Evolutionary conservation across 106 monocot species (phyloP).

Genomic region (Dioscorea dumetorum): DNA sequence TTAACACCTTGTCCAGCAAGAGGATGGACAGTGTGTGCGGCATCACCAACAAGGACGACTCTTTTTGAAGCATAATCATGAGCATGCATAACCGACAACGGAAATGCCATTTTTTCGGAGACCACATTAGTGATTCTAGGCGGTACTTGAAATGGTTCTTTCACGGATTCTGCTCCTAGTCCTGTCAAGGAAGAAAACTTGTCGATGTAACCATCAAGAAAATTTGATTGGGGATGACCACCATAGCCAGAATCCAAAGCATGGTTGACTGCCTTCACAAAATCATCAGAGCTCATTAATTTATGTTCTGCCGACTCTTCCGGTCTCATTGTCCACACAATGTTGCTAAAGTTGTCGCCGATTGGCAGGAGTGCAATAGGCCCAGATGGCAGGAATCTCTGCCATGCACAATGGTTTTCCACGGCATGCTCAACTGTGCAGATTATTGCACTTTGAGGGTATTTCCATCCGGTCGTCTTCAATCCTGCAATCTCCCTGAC

Average conservation of each 20-base stretch:
- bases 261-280: constrained; percentile 70
- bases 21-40: constrained; percentile 94
- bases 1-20: constrained; percentile 99
- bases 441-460: constrained; percentile 83
- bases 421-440: constrained; percentile 81
- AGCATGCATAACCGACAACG: constrained; percentile 74
- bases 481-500: constrained; percentile 77
- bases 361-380: constrained; percentile 95
- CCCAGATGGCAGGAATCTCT: constrained; percentile 92
- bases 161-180: constrained; percentile 25
- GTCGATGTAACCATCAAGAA: constrained; percentile 39
- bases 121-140: constrained; percentile 60
- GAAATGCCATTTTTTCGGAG: constrained; percentile 87
- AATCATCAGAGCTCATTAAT: constrained; percentile 54
- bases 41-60: constrained; percentile 88
- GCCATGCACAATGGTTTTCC: constrained; percentile 90
- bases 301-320: constrained; percentile 45
- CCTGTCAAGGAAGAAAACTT: constrained; percentile 30
- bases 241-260: constrained; percentile 89
- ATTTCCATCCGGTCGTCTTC: constrained; percentile 76
- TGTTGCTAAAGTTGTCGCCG: constrained; percentile 80
- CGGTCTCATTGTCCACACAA: constrained; percentile 96
- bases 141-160: constrained; percentile 66
- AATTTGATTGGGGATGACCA: constrained; percentile 48
- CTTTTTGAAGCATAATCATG: constrained; percentile 58